A percentile compares a stretch with the other conserved stretches of the same genome.
phyloP scores from a whole-genome alignment of 441 rosid genomes.

The Eutrema salsugineum region DNA sequence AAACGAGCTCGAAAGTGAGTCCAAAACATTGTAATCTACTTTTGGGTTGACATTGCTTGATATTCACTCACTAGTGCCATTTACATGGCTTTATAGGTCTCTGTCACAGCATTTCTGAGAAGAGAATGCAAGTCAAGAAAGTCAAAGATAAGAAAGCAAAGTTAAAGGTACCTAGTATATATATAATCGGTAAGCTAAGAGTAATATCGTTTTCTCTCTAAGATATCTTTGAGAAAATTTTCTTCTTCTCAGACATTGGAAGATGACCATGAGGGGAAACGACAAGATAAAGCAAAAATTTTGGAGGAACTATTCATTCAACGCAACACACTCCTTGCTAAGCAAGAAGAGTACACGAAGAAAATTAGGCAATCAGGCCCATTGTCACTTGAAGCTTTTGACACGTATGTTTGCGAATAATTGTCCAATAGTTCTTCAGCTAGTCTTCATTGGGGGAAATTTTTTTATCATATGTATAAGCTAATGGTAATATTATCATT shows the following conservation, averaged over 20 bases:
- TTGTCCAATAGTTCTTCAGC: background rate
- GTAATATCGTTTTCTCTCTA: background rate
- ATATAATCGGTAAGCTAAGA: background rate
- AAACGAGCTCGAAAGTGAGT: slow-evolving; percentile 65
- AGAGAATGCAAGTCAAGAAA: slow-evolving; percentile 54
- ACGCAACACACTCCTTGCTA: slow-evolving; percentile 73
- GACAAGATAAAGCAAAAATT: slow-evolving; percentile 83
- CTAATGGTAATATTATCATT: no score
- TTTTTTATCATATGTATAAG: slow-evolving; percentile 1
- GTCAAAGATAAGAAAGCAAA: slow-evolving; percentile 68
- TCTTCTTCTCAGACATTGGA: slow-evolving; percentile 60
- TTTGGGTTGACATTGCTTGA: background rate
- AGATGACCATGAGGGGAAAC: slow-evolving; percentile 65
- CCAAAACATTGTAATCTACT: slow-evolving; percentile 1
- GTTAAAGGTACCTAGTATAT: slow-evolving; percentile 42
- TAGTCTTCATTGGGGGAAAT: background rate
- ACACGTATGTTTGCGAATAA: slow-evolving; percentile 47
- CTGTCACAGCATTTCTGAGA: slow-evolving; percentile 51
- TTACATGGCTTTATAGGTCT: slow-evolving; percentile 56
- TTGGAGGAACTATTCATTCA: slow-evolving; percentile 77
- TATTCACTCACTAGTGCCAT: slow-evolving; percentile 18
- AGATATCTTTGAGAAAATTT: slow-evolving; percentile 4
- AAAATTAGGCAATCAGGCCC: slow-evolving; percentile 96
- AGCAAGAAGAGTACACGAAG: slow-evolving; percentile 85
- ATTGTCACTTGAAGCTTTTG: slow-evolving; percentile 90